These are phyloP conservation scores for Annulohypoxylon maeteangense DNA, from an alignment of 495 filamentous ascomycete species.

Conservation along the genomic window DNA sequence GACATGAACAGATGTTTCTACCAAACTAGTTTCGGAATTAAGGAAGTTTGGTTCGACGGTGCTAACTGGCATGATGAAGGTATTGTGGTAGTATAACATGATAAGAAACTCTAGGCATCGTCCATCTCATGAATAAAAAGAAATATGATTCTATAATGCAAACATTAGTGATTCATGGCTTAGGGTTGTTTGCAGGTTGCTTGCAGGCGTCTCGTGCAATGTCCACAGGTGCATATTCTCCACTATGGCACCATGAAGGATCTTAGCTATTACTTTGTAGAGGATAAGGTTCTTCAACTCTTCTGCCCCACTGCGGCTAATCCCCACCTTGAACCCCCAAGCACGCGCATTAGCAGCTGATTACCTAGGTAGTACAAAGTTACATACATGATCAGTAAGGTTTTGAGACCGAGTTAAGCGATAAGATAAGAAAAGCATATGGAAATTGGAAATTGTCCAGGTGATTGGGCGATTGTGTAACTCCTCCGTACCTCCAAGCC, in stretches of 20 bases:
- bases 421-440: conserved; percentile 38
- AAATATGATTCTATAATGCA: not conserved
- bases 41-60: conserved; percentile 38
- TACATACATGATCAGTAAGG: not conserved
- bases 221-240: not conserved
- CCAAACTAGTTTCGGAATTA: conserved; percentile 14
- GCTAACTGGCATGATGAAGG: conserved; percentile 23
- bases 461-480: conserved; percentile 31
- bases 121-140: not conserved
- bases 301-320: conserved; percentile 13
- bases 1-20: conserved; percentile 38
- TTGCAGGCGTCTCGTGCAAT: not conserved
- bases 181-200: not conserved
- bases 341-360: conserved; percentile 11
- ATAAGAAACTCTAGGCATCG: no score
- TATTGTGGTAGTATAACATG: conserved; percentile 13
- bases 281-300: not conserved
- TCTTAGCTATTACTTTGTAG: not conserved
- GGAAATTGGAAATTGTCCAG: not conserved
- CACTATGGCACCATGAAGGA: not conserved
- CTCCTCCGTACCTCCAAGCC: conserved; percentile 7
- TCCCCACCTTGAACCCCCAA: not conserved
- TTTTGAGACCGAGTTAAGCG: conserved; percentile 20
- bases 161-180: not conserved
- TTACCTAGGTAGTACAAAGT: not conserved